phyloP scores from a whole-genome alignment of 2,329 filamentous ascomycete species.

The Sporothrix protearum region DNA sequence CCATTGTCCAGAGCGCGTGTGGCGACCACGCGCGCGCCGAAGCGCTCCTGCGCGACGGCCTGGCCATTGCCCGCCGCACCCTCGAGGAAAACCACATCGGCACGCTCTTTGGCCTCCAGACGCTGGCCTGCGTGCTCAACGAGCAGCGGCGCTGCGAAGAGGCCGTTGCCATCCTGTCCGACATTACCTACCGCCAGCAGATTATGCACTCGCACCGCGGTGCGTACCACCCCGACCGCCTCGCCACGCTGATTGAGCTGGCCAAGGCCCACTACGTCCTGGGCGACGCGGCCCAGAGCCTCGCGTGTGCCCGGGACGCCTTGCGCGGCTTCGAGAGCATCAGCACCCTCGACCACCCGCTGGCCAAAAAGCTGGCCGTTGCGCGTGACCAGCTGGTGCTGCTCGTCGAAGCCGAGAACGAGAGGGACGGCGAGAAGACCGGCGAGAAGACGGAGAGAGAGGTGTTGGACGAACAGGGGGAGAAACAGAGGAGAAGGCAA shows the following conservation, averaged over 20 bases:
- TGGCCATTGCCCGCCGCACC: not conserved
- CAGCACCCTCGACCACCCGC: not conserved
- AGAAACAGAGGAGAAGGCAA: not conserved
- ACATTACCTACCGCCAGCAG: not conserved
- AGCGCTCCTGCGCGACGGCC: not conserved
- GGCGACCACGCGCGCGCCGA: not conserved
- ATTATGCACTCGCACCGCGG: not conserved
- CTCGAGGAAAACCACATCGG: conserved; percentile 2
- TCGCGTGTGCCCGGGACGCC: not conserved
- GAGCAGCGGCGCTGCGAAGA: not conserved
- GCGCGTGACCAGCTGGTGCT: not conserved
- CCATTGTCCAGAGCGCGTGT: not conserved
- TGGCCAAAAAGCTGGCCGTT: not conserved
- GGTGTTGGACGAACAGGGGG: not conserved
- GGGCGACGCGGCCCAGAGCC: not conserved
- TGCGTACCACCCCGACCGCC: conserved; percentile 6
- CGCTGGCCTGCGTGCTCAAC: conserved; percentile 12
- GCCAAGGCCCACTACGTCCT: not conserved
- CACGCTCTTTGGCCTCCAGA: conserved; percentile 10
- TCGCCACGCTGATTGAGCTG: conserved; percentile 13
- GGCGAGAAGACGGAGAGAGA: too few relatives aligned
- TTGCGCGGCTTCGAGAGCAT: not conserved
- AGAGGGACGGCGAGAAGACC: not conserved
- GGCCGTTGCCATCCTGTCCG: not conserved
- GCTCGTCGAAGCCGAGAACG: not conserved